phyloP scores from a whole-genome alignment of 768 basidiomycete species.

The Rubroboletus pulcherrimus region DNA sequence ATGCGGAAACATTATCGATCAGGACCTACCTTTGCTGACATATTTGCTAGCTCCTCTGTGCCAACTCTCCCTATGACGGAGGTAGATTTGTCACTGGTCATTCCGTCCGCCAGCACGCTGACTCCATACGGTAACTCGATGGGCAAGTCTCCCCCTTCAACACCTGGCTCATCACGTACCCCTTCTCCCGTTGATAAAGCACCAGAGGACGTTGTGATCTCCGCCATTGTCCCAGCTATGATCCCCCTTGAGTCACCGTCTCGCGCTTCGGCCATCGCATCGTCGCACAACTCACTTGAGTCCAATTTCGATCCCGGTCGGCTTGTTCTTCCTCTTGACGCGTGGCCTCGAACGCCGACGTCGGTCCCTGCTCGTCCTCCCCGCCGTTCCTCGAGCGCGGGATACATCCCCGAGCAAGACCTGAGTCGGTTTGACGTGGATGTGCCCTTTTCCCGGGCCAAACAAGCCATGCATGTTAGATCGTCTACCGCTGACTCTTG shows the following conservation, averaged over 20 bases:
- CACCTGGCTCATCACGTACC: neutral
- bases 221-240: conserved; percentile 6
- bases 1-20: neutral
- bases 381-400: conserved; percentile 8
- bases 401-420: neutral
- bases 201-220: conserved; percentile 12
- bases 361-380: conserved; percentile 9
- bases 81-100: conserved; percentile 21
- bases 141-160: conserved; percentile 6
- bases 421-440: neutral
- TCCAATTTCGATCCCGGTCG: conserved; percentile 24
- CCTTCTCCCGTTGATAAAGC: conserved; percentile 5
- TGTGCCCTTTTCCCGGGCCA: neutral
- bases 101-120: conserved; percentile 11
- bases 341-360: conserved; percentile 25
- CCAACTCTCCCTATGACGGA: conserved; percentile 18
- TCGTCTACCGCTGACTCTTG: neutral
- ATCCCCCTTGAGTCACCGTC: conserved; percentile 26
- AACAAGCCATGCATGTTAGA: neutral
- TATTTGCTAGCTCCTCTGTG: conserved; percentile 10
- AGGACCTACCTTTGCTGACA: conserved; percentile 5
- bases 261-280: conserved; percentile 18
- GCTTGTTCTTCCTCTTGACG: conserved; percentile 3
- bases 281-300: conserved; percentile 32
- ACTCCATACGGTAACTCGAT: conserved; percentile 1